Evolutionary conservation across 257 asterid species (phyloP), one percentile per base, ranked within the genome.

Genomic region (Nicotiana undulata): DNA sequence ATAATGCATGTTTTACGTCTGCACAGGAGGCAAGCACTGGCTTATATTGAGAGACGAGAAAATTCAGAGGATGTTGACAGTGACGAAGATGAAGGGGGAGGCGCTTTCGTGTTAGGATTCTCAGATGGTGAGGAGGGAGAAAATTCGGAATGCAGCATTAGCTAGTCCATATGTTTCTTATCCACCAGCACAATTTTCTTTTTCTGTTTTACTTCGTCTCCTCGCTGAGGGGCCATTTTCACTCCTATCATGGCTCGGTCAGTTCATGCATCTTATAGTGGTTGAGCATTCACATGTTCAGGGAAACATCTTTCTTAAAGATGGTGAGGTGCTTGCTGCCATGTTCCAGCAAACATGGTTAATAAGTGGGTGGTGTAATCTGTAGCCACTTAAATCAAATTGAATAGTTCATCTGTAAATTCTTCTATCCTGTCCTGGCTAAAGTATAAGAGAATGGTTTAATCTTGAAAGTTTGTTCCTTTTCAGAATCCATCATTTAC

Each of bases 1-100:
- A 87, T 93, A 84, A 90, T 91, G 98, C 97, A 88, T 40, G 91
- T 93, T 80, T 79, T 93, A 83, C 92, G 90, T 18, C 86, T 92
- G 76, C 96, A 90, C 82, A 82, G 96, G 85, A 91, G 97, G 89
- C 96, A 91, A 88, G 93, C 92, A 9, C 86, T 84, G 28, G 89
- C 91, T 68, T 90, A 86, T 31, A 80, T 84, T 0, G 94, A 91
- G 77, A 85, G 93, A 80, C 84, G 88, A 78, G 75, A 81, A 28
- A 81, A 84, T 63, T 74, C 91, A 77, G 88, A 80, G 9, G 86
- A 83, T 76, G 16, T 68, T 3, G 90, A 84, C 60, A 82, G 89
- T 78, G 90, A 88, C 63, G 92, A 86, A 17, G 89, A 84, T n/a
- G 86, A 84, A 5, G 58, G 40, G 20, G 81, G 79, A 51, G 87